phyloP scores from a whole-genome alignment of 805 yeast genomes.

The Barnettozyma populi region DNA sequence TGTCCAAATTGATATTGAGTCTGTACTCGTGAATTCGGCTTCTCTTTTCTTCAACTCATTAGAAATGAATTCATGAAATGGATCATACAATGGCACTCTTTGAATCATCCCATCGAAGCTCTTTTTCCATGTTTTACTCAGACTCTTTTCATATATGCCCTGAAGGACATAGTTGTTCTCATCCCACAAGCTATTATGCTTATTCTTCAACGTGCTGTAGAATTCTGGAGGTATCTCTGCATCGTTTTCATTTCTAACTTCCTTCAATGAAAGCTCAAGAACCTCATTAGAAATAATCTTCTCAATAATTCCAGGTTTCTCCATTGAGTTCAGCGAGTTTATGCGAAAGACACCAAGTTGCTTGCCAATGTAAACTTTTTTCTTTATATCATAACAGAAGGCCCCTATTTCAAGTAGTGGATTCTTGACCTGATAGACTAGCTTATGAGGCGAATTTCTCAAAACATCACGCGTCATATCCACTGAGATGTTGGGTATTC shows the following conservation, averaged over 20 bases:
- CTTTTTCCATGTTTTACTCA: slow-evolving; percentile 27
- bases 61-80: slow-evolving; percentile 78
- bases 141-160: slow-evolving; percentile 55
- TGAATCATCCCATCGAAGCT: slow-evolving; percentile 27
- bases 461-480: slow-evolving; percentile 33
- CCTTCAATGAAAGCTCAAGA: slow-evolving; percentile 36
- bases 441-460: slow-evolving; percentile 31
- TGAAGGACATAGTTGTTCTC: slow-evolving; percentile 86
- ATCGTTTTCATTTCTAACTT: slow-evolving; percentile 34
- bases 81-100: slow-evolving; percentile 72
- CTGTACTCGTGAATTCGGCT: slow-evolving; percentile 52
- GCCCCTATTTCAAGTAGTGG: slow-evolving; percentile 80
- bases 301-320: slow-evolving; percentile 72
- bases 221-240: slow-evolving; percentile 7
- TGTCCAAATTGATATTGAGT: slow-evolving; percentile 59
- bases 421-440: slow-evolving; percentile 51
- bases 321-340: slow-evolving; percentile 86
- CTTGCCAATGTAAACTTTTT: slow-evolving; percentile 58
- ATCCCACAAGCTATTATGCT: slow-evolving; percentile 84
- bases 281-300: slow-evolving; percentile 69
- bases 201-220: slow-evolving; percentile 46
- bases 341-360: slow-evolving; percentile 90
- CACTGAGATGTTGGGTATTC: slow-evolving; percentile 31
- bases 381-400: slow-evolving; percentile 61
- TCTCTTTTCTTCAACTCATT: slow-evolving; percentile 49